Evolutionary conservation across 371 early-diverging fungal species (phyloP).

Genomic region (Amoeboaphelidium protococcarum): DNA sequence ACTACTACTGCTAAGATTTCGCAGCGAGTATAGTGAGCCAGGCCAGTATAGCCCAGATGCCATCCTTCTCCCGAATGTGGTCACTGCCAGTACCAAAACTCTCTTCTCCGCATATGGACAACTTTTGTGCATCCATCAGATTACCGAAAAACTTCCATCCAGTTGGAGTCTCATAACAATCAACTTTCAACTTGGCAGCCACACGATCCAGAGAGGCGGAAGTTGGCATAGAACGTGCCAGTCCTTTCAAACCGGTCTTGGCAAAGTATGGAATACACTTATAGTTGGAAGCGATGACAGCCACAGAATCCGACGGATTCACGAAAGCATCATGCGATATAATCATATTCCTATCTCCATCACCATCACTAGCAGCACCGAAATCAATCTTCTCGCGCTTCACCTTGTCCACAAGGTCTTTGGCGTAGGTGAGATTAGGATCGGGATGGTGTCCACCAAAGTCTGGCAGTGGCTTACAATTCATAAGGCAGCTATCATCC

Average conservation of each 20-base stretch:
- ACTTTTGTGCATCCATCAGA: conserved; percentile 82
- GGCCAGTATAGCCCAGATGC: conserved; percentile 86
- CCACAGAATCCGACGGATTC: conserved; percentile 88
- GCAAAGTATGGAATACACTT: conserved; percentile 67
- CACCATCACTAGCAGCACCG: conserved; percentile 84
- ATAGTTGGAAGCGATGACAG: conserved; percentile 77
- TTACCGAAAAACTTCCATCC: conserved; percentile 80
- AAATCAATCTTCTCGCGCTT: conserved; percentile 44
- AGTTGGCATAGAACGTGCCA: conserved; percentile 91
- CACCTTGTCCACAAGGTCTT: conserved; percentile 71
- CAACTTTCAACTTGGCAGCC: conserved; percentile 44
- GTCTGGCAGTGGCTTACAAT: conserved; percentile 49
- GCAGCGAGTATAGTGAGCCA: conserved; percentile 89
- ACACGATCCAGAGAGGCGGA: conserved; percentile 69
- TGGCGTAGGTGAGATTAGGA: conserved; percentile 91
- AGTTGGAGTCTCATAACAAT: conserved; percentile 69
- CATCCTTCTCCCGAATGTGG: conserved; percentile 95
- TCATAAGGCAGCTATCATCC: conserved; percentile 47
- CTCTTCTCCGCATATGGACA: conserved; percentile 92
- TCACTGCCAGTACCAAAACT: conserved; percentile 91
- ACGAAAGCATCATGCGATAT: conserved; percentile 72
- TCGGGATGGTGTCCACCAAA: conserved; percentile 92
- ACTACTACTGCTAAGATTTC: too few species aligned
- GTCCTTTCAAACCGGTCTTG: conserved; percentile 51
- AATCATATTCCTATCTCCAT: conserved; percentile 90